Evolutionary conservation across 2,329 filamentous ascomycete genomes (phyloP).

Genomic region (Juglanconis oblonga): DNA sequence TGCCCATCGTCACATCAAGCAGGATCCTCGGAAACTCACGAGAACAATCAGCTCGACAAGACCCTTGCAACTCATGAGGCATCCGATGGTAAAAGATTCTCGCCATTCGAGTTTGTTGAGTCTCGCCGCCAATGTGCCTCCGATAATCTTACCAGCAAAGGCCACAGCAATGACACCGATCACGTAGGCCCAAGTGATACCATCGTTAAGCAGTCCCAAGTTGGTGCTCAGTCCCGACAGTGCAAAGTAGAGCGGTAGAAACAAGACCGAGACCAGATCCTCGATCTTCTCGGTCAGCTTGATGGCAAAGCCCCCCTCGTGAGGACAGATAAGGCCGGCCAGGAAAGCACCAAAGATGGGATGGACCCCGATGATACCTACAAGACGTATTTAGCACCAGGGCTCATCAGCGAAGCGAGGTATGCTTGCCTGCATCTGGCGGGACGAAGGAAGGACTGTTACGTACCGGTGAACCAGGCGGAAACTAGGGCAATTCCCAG

Average conservation of each 20-base stretch:
- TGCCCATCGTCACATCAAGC: background rate
- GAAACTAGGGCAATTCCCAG: constrained; percentile 75
- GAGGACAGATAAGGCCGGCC: constrained; percentile 83
- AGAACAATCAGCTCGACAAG: constrained; percentile 93
- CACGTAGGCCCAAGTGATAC: constrained; percentile 87
- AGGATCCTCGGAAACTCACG: constrained; percentile 46
- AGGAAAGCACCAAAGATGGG: constrained; percentile 93
- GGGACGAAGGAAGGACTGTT: background rate
- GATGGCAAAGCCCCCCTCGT: constrained; percentile 86
- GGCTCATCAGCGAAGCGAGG: constrained; percentile 2
- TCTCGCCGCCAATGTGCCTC: constrained; percentile 75
- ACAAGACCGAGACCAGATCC: constrained; percentile 79
- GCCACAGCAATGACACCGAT: constrained; percentile 78
- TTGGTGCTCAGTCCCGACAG: constrained; percentile 87
- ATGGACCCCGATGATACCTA: constrained; percentile 81
- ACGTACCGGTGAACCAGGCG: constrained; percentile 70
- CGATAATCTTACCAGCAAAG: constrained; percentile 80
- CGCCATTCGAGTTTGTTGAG: constrained; percentile 80
- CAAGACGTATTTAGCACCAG: background rate
- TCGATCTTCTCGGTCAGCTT: constrained; percentile 93
- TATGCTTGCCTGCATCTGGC: too few relatives aligned
- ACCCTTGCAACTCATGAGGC: constrained; percentile 95
- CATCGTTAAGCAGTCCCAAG: constrained; percentile 76
- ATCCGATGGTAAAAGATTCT: constrained; percentile 83
- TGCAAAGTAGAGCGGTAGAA: constrained; percentile 90